phyloP scores from a whole-genome alignment of 805 yeast species.

The Debaryomyces hansenii region DNA sequence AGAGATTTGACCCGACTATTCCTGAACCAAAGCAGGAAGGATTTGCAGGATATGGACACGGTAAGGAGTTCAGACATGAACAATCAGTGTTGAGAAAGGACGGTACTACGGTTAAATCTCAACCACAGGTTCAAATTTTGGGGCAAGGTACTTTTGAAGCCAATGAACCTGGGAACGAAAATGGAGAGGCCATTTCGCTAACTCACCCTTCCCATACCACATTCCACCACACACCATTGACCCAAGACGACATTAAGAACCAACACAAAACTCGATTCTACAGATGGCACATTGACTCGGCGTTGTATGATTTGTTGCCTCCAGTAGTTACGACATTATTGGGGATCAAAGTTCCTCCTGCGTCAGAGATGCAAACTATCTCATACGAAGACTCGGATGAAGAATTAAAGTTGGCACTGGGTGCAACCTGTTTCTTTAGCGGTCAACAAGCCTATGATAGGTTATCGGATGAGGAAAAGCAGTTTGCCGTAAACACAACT shows the following conservation, averaged over 20 bases:
- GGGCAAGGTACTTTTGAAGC: constrained; percentile 77
- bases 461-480: constrained; percentile 67
- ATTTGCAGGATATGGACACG: constrained; percentile 75
- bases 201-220: constrained; percentile 84
- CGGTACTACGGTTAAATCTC: constrained; percentile 74
- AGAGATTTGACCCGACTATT: constrained; percentile 72
- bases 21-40: constrained; percentile 40
- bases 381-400: constrained; percentile 63
- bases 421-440: constrained; percentile 86
- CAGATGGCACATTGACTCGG: constrained; percentile 94
- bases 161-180: constrained; percentile 54
- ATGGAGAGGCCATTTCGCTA: constrained; percentile 58
- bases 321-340: constrained; percentile 83
- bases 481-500: constrained; percentile 71
- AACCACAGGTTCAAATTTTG: constrained; percentile 88
- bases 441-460: constrained; percentile 77
- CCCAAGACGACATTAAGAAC: constrained; percentile 59
- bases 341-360: constrained; percentile 78
- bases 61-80: constrained; percentile 59
- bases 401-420: constrained; percentile 66
- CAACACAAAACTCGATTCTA: constrained; percentile 75
- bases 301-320: constrained; percentile 81
- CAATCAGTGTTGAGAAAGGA: constrained; percentile 73
- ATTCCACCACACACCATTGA: constrained; percentile 69
- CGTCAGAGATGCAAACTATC: constrained; percentile 60